Evolutionary conservation across 495 filamentous ascomycete species (phyloP).

Genomic region (Tuber microsphaerosporum): DNA sequence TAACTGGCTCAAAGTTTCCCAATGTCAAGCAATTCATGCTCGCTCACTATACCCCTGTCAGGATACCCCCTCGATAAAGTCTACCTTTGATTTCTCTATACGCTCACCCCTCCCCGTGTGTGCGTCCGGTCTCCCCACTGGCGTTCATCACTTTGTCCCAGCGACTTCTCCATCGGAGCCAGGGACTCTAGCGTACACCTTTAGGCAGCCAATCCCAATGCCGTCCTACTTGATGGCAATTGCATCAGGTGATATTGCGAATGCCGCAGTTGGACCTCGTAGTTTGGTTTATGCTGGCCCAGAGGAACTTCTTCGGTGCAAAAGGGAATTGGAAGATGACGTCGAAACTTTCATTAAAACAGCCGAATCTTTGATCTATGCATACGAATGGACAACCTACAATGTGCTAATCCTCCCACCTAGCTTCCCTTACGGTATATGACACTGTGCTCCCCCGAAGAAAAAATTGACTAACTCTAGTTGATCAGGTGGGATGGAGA

Average conservation of each 20-base stretch:
- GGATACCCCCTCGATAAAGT: conserved; percentile 93
- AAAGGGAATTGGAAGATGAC: conserved; percentile 82
- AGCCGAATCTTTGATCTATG: conserved; percentile 54
- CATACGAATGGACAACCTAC: conserved; percentile 85
- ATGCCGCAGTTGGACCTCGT: conserved; percentile 74
- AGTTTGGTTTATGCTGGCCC: conserved; percentile 79
- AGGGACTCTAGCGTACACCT: conserved; percentile 63
- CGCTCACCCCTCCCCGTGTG: conserved; percentile 78
- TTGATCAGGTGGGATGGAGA: conserved; percentile 70
- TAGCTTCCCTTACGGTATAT: conserved; percentile 53
- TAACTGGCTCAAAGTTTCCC: conserved; percentile 54
- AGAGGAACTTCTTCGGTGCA: conserved; percentile 71
- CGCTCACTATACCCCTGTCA: conserved; percentile 92
- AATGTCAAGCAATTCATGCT: conserved; percentile 94
- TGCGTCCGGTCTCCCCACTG: conserved; percentile 71
- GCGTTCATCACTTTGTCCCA: conserved; percentile 43
- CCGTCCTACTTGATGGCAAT: conserved; percentile 90
- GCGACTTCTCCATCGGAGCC: conserved; percentile 36
- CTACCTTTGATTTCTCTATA: conserved; percentile 79
- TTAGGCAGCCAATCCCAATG: conserved; percentile 82
- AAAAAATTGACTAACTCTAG: background rate
- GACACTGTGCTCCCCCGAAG: background rate
- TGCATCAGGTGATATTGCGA: conserved; percentile 79
- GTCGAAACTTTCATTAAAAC: conserved; percentile 85
- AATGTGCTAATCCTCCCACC: conserved; percentile 86